Evolutionary conservation across 2,329 filamentous ascomycete species (phyloP).

Genomic region (Aureobasidium sp.): DNA sequence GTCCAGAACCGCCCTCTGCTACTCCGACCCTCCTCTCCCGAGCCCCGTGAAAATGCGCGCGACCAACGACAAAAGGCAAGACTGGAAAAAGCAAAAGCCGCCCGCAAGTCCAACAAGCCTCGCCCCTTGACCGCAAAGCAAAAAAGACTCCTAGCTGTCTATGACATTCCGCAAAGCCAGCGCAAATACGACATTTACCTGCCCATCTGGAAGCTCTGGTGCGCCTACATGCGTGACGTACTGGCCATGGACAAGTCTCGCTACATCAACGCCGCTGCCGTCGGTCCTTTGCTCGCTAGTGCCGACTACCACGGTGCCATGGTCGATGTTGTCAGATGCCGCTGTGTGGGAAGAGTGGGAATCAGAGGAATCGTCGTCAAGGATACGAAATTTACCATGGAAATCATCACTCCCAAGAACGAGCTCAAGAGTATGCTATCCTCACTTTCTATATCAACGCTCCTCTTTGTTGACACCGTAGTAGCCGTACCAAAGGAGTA

Average conservation of each 20-base stretch:
- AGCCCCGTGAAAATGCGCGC: slow-evolving; percentile 44
- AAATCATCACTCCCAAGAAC: slow-evolving; percentile 66
- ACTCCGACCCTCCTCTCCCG: slow-evolving; percentile 67
- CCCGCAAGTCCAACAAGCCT: slow-evolving; percentile 41
- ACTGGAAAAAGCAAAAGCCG: slow-evolving; percentile 24
- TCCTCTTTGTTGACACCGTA: not conserved
- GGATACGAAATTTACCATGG: slow-evolving; percentile 79
- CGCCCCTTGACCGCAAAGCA: slow-evolving; percentile 69
- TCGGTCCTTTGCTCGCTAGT: slow-evolving; percentile 63
- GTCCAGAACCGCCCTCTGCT: slow-evolving; percentile 74
- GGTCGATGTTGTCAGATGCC: slow-evolving; percentile 72
- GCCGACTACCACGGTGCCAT: slow-evolving; percentile 88
- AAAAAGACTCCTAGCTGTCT: slow-evolving; percentile 62
- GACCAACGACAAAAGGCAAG: slow-evolving; percentile 31
- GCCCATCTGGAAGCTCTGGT: slow-evolving; percentile 70
- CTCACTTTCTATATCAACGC: not conserved
- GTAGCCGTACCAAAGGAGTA: slow-evolving; percentile 77
- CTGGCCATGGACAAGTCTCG: slow-evolving; percentile 47
- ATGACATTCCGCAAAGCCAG: slow-evolving; percentile 61
- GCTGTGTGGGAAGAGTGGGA: slow-evolving; percentile 74
- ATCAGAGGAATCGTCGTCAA: slow-evolving; percentile 77
- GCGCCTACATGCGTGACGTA: slow-evolving; percentile 74
- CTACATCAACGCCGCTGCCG: slow-evolving; percentile 49
- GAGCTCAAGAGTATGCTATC: slow-evolving; percentile 53
- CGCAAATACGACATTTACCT: slow-evolving; percentile 68